Evolutionary conservation across 2,329 filamentous ascomycete genomes (phyloP), one percentile per base, ranked within the genome.

Genomic region (Apiospora marii): DNA sequence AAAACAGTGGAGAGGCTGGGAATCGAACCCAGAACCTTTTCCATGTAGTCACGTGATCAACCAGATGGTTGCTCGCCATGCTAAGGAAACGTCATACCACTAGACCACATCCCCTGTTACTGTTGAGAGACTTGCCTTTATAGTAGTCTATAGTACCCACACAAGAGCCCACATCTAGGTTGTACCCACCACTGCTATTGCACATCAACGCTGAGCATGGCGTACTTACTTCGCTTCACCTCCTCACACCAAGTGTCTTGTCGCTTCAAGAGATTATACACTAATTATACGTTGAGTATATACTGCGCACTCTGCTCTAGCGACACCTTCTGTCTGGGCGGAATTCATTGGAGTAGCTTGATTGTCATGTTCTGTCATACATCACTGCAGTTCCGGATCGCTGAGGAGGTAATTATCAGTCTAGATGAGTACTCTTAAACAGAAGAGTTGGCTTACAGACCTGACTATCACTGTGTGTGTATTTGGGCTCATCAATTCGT

Each of bases 131-230:
- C 12, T 13, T 4, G 8, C 0, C 8, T 13, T 13, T 41, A 64
- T 12, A 19, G 7, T 1, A 19, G 16, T 13, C 10, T 41, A 64
- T 64, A 41, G 7, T 14, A 58, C 14, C 5, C 7, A 19, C 14
- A 10, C 1, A 12, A 2, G 0, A 8, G 22, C 8, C 46, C 6
- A 2, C 2, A n/a, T 8, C 19, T 3, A 10, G 37, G 10, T 1
- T 41, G 37, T 10, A 41, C 37, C 37, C 8, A 37, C 37, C 5
- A 1, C 37, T n/a, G 46, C 22, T 49, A n/a, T 49, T 49, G 10
- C 19, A 22, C 7, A n/a, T 49, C 6, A 87, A 88, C 78, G 95
- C 89, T 19, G 10, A 10, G 34, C 46, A 48, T n/a, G 14, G 41
- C 3, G 4, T n/a, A 24, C 41, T n/a, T 10, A 1, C 19, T 24